Evolutionary conservation across 2,329 filamentous ascomycete genomes (phyloP).

Genomic region (Rhinocladiella similis): DNA sequence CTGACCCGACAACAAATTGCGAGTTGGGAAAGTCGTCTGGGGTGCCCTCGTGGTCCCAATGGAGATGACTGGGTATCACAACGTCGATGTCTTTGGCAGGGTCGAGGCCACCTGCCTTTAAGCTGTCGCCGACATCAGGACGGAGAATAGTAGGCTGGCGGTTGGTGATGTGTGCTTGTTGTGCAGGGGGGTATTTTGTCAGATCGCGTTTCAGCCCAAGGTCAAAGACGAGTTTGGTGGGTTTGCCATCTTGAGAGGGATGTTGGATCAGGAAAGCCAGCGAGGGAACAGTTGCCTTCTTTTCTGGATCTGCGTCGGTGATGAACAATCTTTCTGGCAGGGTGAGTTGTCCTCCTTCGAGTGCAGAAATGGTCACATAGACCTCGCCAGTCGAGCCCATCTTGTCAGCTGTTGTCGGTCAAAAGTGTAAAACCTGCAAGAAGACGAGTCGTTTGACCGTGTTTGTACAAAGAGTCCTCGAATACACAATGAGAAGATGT

Average conservation of each 20-base stretch:
- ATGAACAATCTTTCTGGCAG: slow-evolving; percentile 51
- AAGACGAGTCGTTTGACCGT: no score
- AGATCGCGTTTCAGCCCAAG: slow-evolving; percentile 52
- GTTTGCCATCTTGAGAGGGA: slow-evolving; percentile 31
- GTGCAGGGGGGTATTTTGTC: slow-evolving; percentile 43
- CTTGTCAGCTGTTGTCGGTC: neutral
- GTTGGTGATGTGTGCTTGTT: slow-evolving; percentile 38
- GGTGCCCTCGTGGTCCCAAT: slow-evolving; percentile 45
- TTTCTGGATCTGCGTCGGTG: slow-evolving; percentile 43
- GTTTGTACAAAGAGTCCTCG: no score
- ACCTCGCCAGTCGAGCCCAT: slow-evolving; percentile 16
- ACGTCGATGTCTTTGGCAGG: slow-evolving; percentile 40
- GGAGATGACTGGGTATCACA: slow-evolving; percentile 43
- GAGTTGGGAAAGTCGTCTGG: slow-evolving; percentile 52
- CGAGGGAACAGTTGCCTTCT: slow-evolving; percentile 52
- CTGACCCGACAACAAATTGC: slow-evolving; percentile 53
- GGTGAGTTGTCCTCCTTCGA: slow-evolving; percentile 46
- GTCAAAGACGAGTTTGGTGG: slow-evolving; percentile 51
- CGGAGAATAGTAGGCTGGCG: slow-evolving; percentile 30
- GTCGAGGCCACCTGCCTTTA: slow-evolving; percentile 37
- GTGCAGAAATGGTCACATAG: slow-evolving; percentile 39
- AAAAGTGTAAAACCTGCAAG: no score
- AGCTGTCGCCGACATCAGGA: slow-evolving; percentile 34
- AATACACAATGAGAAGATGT: neutral
- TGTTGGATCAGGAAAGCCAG: slow-evolving; percentile 56